Percentiles rank a stretch among this genome's conserved stretches.
Evolutionary conservation across 164 flowering plant genomes (phyloP).

Genomic region (Liquidambar formosana): DNA sequence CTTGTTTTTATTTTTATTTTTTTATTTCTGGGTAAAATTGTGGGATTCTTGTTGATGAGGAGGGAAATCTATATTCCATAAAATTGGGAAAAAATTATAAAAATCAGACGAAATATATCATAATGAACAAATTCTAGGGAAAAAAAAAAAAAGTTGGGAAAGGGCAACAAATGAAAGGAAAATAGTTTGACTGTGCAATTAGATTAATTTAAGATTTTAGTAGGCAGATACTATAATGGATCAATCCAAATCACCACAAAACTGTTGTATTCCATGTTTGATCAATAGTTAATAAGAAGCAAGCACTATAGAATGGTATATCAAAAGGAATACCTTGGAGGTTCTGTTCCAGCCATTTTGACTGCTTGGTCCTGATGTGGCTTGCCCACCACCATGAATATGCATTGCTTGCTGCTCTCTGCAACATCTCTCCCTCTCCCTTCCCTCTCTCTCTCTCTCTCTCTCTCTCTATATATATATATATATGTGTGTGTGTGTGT

Average conservation of each 20-base stretch:
- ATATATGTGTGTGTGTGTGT: no score
- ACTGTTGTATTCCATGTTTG: background rate
- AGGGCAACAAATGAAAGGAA: no score
- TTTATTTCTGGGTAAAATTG: no score
- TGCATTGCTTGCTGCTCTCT: conserved; percentile 83
- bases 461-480: conserved; percentile 11
- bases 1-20: no score
- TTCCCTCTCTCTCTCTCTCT: conserved; percentile 11
- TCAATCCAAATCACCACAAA: background rate
- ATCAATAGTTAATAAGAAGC: no score
- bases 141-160: no score
- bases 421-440: conserved; percentile 49
- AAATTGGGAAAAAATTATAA: background rate
- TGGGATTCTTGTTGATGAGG: background rate
- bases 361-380: conserved; percentile 80
- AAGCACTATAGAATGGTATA: no score
- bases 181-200: no score
- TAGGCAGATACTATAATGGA: background rate
- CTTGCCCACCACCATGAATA: conserved; percentile 97
- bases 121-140: no score
- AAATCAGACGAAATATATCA: background rate
- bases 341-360: conserved; percentile 82
- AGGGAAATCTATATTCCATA: background rate
- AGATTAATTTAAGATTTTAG: no score
- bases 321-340: conserved; percentile 57